These are phyloP conservation scores for Yamadazyma atmosphaerica DNA, from an alignment of 1,139 yeast genomes.

Conservation along the genomic window DNA sequence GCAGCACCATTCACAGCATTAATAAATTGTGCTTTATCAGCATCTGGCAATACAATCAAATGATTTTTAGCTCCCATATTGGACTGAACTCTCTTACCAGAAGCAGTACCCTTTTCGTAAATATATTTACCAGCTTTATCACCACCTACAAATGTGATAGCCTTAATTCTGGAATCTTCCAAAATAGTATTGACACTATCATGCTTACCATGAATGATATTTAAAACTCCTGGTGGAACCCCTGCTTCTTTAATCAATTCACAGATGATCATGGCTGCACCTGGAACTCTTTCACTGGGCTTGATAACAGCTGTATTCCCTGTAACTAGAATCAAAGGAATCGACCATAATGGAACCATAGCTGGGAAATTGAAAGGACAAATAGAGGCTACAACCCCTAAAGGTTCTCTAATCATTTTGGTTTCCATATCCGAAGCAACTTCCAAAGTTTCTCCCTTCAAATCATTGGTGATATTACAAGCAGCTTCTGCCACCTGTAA, in stretches of 20 bases:
- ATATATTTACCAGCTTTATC: conserved; percentile 77
- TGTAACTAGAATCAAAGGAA: conserved; percentile 72
- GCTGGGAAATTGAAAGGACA: conserved; percentile 85
- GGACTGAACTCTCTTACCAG: conserved; percentile 78
- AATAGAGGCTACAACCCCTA: conserved; percentile 69
- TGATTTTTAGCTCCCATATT: conserved; percentile 81
- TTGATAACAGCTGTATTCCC: conserved; percentile 77
- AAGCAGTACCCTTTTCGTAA: conserved; percentile 63
- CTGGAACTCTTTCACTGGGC: conserved; percentile 80
- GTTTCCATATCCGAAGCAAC: conserved; percentile 80
- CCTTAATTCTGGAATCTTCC: conserved; percentile 77
- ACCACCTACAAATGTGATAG: conserved; percentile 77
- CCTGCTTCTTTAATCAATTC: conserved; percentile 78
- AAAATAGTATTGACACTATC: conserved; percentile 72
- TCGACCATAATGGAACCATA: conserved; percentile 84
- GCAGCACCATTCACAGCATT: conserved; percentile 76
- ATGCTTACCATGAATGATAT: conserved; percentile 75
- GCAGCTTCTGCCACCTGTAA: conserved; percentile 80
- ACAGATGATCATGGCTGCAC: conserved; percentile 75
- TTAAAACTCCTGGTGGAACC: conserved; percentile 74
- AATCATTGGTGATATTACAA: conserved; percentile 60
- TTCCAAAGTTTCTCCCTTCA: conserved; percentile 66
- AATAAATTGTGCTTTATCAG: conserved; percentile 63
- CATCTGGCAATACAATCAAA: conserved; percentile 72
- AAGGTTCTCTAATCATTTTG: conserved; percentile 65